A percentile compares a stretch with the other conserved stretches of the same genome.
These are phyloP conservation scores for Arthrobotrys entomopaga DNA, from an alignment of 2,329 filamentous ascomycete genomes.

Conservation along the genomic window DNA sequence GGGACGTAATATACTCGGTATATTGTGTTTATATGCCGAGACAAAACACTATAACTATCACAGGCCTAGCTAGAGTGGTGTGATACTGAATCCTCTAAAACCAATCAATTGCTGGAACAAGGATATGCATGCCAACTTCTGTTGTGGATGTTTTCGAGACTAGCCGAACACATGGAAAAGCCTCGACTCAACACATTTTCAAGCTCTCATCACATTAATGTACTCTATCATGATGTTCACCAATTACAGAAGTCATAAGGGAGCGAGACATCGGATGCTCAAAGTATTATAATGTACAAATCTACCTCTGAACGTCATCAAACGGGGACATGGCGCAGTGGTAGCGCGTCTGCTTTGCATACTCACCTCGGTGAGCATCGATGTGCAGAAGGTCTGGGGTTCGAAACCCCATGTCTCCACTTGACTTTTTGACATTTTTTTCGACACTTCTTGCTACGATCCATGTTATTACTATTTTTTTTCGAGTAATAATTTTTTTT, in stretches of 20 bases:
- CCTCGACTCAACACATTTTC: slow-evolving; percentile 9
- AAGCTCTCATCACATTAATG: background rate
- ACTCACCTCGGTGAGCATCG: background rate
- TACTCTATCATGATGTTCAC: too few relatives aligned
- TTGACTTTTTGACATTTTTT: slow-evolving; percentile 15
- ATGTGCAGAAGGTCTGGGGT: slow-evolving; percentile 52
- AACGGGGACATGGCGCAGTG: slow-evolving; percentile 53
- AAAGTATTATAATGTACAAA: background rate
- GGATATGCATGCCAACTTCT: slow-evolving; percentile 8
- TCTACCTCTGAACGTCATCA: background rate
- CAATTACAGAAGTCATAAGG: too few relatives aligned
- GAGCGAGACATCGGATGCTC: background rate
- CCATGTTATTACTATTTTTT: too few relatives aligned
- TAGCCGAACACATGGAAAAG: background rate
- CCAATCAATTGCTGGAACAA: slow-evolving; percentile 1
- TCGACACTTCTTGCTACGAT: background rate
- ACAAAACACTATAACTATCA: too few relatives aligned
- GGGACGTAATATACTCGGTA: too few relatives aligned
- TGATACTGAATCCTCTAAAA: too few relatives aligned
- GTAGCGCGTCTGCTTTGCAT: slow-evolving; percentile 55
- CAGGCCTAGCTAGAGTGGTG: too few relatives aligned
- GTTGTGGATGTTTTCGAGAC: too few relatives aligned
- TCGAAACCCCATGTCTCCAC: slow-evolving; percentile 53
- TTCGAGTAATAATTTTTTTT: too few relatives aligned
- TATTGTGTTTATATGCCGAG: too few relatives aligned